Evolutionary conservation across 768 basidiomycete genomes (phyloP).

Genomic region (Amanita pallidorosea): DNA sequence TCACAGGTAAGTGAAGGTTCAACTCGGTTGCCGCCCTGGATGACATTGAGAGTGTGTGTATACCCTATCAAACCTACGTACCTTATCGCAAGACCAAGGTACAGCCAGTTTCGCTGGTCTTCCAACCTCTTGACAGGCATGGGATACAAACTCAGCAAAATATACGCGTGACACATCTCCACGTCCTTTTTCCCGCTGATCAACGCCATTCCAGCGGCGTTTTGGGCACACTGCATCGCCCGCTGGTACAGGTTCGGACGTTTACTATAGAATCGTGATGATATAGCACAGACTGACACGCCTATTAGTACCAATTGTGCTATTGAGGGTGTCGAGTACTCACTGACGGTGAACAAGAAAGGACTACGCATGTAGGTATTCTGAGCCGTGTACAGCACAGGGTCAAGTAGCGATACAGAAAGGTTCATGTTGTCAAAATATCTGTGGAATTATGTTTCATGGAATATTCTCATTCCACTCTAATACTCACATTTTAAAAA

Average conservation of each 20-base stretch:
- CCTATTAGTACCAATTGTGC: neutral
- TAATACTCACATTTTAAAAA: slow-evolving; percentile 55
- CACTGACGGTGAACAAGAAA: slow-evolving; percentile 86
- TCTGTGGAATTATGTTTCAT: slow-evolving; percentile 20
- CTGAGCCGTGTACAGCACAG: slow-evolving; percentile 75
- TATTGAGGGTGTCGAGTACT: slow-evolving; percentile 20
- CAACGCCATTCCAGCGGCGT: slow-evolving; percentile 67
- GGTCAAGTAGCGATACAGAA: slow-evolving; percentile 72
- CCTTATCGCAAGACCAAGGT: slow-evolving; percentile 84
- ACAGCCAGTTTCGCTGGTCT: slow-evolving; percentile 84
- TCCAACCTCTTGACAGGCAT: slow-evolving; percentile 75
- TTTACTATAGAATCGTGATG: slow-evolving; percentile 70
- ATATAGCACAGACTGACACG: slow-evolving; percentile 68
- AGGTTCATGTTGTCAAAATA: slow-evolving; percentile 74
- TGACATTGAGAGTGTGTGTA: slow-evolving; percentile 5
- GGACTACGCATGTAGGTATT: slow-evolving; percentile 75
- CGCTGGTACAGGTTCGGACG: slow-evolving; percentile 61
- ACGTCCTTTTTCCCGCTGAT: slow-evolving; percentile 72
- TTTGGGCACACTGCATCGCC: slow-evolving; percentile 65
- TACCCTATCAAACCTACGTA: slow-evolving; percentile 14
- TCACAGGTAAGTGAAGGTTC: slow-evolving; percentile 72
- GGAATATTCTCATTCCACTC: neutral
- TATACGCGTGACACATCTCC: slow-evolving; percentile 79
- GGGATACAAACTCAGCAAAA: slow-evolving; percentile 67
- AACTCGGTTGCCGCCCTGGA: slow-evolving; percentile 78